These are phyloP conservation scores for Alternaria rosae DNA, from an alignment of 2,329 filamentous ascomycete species.

Conservation along the genomic window DNA sequence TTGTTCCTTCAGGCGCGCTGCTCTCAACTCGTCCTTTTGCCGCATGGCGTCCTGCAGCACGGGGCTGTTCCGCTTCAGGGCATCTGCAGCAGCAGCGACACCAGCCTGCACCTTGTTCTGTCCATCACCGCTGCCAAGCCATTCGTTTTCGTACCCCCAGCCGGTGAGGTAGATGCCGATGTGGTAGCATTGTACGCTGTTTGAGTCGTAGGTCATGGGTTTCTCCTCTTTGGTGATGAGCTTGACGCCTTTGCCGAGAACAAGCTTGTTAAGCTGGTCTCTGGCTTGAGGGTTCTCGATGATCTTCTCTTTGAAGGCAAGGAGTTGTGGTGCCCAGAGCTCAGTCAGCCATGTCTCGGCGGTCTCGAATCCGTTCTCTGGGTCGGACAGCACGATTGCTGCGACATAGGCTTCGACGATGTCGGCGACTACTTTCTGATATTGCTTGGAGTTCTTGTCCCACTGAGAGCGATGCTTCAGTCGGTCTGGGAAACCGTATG, in stretches of 20 bases:
- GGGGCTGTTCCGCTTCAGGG: slow-evolving; percentile 58
- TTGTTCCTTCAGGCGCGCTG: slow-evolving; percentile 18
- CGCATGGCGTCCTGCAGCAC: slow-evolving; percentile 24
- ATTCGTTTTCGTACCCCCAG: slow-evolving; percentile 69
- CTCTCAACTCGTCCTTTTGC: slow-evolving; percentile 34
- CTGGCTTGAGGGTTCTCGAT: slow-evolving; percentile 51
- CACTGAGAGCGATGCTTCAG: slow-evolving; percentile 60
- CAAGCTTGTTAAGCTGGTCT: slow-evolving; percentile 47
- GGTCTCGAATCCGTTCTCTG: slow-evolving; percentile 65
- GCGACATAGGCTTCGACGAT: slow-evolving; percentile 92
- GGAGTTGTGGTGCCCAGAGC: slow-evolving; percentile 67
- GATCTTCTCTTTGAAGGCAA: slow-evolving; percentile 37
- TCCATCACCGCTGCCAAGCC: slow-evolving; percentile 69
- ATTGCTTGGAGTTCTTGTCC: slow-evolving; percentile 42
- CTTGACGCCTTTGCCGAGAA: slow-evolving; percentile 45
- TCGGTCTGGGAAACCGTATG: slow-evolving; percentile 74
- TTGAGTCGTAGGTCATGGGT: slow-evolving; percentile 58
- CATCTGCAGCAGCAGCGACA: slow-evolving; percentile 68
- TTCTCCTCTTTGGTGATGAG: slow-evolving; percentile 60
- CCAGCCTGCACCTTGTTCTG: slow-evolving; percentile 74
- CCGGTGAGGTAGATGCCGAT: slow-evolving; percentile 72
- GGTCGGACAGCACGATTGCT: slow-evolving; percentile 74
- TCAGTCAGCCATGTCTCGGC: slow-evolving; percentile 75
- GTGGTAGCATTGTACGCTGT: slow-evolving; percentile 64
- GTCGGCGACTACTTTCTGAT: slow-evolving; percentile 79